phyloP scores from a whole-genome alignment of 1,284 basidiomycete genomes.

The Papiliotrema fonsecae region DNA sequence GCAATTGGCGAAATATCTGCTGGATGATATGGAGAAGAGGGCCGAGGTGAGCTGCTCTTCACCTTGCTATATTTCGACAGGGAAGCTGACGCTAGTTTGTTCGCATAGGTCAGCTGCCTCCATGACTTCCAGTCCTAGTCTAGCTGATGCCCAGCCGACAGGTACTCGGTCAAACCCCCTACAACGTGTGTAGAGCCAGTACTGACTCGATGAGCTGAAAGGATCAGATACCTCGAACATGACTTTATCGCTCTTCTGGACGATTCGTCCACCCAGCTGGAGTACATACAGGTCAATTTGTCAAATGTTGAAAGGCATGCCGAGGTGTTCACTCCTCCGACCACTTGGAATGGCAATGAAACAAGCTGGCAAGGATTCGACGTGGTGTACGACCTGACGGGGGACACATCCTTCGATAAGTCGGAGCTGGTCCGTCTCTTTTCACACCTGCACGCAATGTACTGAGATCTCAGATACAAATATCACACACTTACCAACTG shows the following conservation, averaged over 20 bases:
- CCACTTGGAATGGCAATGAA: conserved; percentile 15
- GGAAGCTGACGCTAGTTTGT: conserved; percentile 63
- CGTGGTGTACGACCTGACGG: conserved; percentile 49
- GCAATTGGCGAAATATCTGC: conserved; percentile 27
- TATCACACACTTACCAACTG: conserved; percentile 69
- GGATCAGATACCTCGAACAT: conserved; percentile 72
- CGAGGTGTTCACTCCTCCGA: conserved; percentile 36
- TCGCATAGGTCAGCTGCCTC: conserved; percentile 56
- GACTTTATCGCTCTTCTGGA: conserved; percentile 65
- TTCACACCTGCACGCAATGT: conserved; percentile 38
- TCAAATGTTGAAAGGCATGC: conserved; percentile 51
- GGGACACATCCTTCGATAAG: conserved; percentile 72
- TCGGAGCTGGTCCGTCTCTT: conserved; percentile 63
- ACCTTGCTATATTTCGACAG: too few relatives aligned
- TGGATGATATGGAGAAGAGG: conserved; percentile 10
- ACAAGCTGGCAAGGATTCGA: conserved; percentile 28
- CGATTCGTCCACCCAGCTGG: conserved; percentile 20
- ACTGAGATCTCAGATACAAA: conserved; percentile 52
- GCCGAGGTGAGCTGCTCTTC: conserved; percentile 18
- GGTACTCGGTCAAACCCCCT: conserved; percentile 75
- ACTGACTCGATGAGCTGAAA: neutral
- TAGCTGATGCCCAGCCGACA: conserved; percentile 57
- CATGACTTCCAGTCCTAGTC: conserved; percentile 5
- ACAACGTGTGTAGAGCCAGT: conserved; percentile 61
- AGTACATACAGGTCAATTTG: conserved; percentile 79